Percentiles rank a stretch among this genome's conserved stretches.
phyloP scores from a whole-genome alignment of 2,329 filamentous ascomycete genomes.

The Venturia nashicola region DNA sequence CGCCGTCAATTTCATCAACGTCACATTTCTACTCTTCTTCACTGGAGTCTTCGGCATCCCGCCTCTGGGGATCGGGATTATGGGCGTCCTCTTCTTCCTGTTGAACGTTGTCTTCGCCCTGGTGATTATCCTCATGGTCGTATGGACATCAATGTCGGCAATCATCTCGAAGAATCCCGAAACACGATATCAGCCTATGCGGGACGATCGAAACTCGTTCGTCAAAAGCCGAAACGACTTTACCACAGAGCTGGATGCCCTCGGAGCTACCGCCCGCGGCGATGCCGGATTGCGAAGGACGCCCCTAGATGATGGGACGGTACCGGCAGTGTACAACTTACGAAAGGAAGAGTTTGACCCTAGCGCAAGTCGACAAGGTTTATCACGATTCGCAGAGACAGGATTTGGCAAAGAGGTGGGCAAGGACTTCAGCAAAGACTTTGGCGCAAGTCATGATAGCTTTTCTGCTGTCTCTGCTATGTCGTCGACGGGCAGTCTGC shows the following conservation, averaged over 20 bases:
- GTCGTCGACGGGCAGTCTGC: background rate
- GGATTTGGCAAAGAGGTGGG: background rate
- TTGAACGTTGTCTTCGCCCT: slow-evolving; percentile 11
- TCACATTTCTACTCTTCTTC: slow-evolving; percentile 81
- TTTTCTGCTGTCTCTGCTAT: background rate
- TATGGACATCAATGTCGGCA: slow-evolving; percentile 65
- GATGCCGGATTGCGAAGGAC: background rate
- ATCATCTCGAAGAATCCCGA: slow-evolving; percentile 88
- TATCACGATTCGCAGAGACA: background rate
- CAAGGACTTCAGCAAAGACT: background rate
- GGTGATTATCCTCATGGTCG: slow-evolving; percentile 49
- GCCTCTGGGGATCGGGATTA: slow-evolving; percentile 7
- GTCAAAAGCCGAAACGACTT: slow-evolving; percentile 70
- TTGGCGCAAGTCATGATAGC: background rate
- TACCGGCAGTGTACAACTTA: background rate
- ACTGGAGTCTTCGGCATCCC: slow-evolving; percentile 77
- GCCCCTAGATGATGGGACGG: background rate
- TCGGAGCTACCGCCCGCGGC: slow-evolving; percentile 11
- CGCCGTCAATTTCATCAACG: slow-evolving; percentile 80
- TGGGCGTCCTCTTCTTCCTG: slow-evolving; percentile 11
- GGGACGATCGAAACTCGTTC: slow-evolving; percentile 88
- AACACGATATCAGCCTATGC: slow-evolving; percentile 90
- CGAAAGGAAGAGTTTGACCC: background rate
- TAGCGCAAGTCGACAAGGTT: background rate
- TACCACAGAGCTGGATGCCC: slow-evolving; percentile 66